phyloP scores from a whole-genome alignment of 176 grass and related monocot species.

The Cenchrus fungigraminus region DNA sequence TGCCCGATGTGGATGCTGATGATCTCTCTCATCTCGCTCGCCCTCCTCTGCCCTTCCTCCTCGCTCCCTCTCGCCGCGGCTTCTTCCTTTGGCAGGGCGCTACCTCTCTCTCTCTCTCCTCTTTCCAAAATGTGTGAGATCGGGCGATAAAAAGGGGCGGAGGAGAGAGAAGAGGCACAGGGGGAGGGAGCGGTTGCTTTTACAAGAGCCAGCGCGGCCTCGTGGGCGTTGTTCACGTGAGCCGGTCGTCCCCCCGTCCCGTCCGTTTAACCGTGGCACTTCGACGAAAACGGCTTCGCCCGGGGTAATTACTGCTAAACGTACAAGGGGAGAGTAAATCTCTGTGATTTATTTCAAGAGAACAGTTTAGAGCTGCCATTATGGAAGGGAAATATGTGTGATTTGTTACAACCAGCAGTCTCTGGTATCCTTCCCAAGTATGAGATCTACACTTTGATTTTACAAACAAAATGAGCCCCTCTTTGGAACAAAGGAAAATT shows the following conservation, averaged over 20 bases:
- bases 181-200: conserved; percentile 23
- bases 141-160: conserved; percentile 54
- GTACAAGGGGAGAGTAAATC: not conserved
- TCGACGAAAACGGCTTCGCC: not conserved
- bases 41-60: not conserved
- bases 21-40: conserved; percentile 83
- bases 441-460: not conserved
- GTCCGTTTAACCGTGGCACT: not conserved
- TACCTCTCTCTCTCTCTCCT: conserved; percentile 28
- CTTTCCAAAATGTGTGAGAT: conserved; percentile 57
- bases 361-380: not conserved
- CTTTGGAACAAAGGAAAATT: too few species aligned
- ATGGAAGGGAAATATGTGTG: not conserved
- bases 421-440: too few species aligned
- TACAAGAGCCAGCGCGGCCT: conserved; percentile 5
- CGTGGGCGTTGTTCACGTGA: conserved; percentile 42
- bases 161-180: not conserved
- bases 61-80: conserved; percentile 16
- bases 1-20: conserved; percentile 96
- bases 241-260: conserved; percentile 1
- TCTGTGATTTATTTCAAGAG: too few species aligned
- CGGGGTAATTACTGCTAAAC: not conserved
- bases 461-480: not conserved
- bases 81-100: conserved; percentile 26
- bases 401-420: too few species aligned